Evolutionary conservation across 345 rosid species (phyloP), one percentile per base, ranked within the genome.

Genomic region (Clausena lansium): DNA sequence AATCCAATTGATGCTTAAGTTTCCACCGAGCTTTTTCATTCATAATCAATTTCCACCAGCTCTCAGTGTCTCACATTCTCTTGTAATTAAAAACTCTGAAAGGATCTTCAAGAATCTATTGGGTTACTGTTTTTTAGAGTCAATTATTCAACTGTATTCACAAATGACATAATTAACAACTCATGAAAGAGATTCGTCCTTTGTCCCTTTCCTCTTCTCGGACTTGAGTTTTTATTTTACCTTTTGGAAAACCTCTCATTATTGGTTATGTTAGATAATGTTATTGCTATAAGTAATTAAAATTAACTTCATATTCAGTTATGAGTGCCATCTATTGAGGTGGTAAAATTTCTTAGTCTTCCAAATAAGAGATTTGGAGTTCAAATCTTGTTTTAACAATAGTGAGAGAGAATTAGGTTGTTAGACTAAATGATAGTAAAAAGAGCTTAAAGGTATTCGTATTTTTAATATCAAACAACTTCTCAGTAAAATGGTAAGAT

Each of bases 301-400:
- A 45, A n/a, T n/a, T n/a, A n/a, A 13, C 17, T 45, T 0, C 50
- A 45, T 0, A 45, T 45, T 45, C 5, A 11, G 0, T 0, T 45
- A 45, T 13, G 50, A 1, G 50, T 13, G 17, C 50, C 50, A 0
- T 13, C 2, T 45, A 13, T 13, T 45, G 5, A 45, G 5, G 50
- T 45, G 50, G 0, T 13, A 45, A 45, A 10, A 45, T 41, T 0
- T 0, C 3, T 45, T 3, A 30, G 1, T 11, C 17, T 45, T 0
- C 1, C 10, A 41, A 0, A 41, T 41, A 41, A 11, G 47, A 41
- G 0, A 0, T 11, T 0, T 41, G 4, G 1, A 2, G 1, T 11
- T 41, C 47, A 41, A 41, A 41, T 0, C 3, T 3, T 1, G 4
- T n/a, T 41, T 41, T 41, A 30, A 30, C 32, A 33, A 4, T 0